These are phyloP conservation scores for Alternaria sp. DNA, from an alignment of 2,329 filamentous ascomycete genomes.

Conservation along the genomic window DNA sequence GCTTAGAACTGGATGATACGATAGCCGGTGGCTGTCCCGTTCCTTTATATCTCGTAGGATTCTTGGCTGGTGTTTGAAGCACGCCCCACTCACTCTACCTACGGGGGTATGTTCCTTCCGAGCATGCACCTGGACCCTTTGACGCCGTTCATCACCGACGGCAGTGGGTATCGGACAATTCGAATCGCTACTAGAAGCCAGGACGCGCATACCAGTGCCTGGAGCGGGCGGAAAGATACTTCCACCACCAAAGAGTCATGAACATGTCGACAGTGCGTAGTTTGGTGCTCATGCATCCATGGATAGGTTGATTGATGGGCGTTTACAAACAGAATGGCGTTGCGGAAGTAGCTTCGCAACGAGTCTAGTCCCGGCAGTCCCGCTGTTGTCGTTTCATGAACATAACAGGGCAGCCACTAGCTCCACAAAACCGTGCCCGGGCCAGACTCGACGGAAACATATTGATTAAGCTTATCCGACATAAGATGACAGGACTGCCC, in stretches of 20 bases:
- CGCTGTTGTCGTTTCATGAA: constrained; percentile 8
- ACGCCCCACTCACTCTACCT: constrained; percentile 14
- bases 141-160: constrained; percentile 6
- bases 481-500: background rate
- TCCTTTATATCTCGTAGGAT: constrained; percentile 20
- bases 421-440: background rate
- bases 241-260: background rate
- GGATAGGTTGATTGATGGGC: background rate
- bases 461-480: constrained; percentile 3
- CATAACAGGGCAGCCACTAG: background rate
- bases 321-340: background rate
- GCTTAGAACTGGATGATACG: constrained; percentile 6
- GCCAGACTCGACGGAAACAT: background rate
- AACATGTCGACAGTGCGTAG: background rate
- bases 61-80: constrained; percentile 10
- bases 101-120: constrained; percentile 13
- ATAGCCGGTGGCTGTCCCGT: background rate
- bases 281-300: background rate
- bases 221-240: background rate
- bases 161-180: background rate
- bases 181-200: background rate
- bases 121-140: background rate
- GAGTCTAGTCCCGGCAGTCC: background rate
- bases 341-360: background rate
- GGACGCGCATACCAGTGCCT: background rate